Conservation (phyloP, 495 filamentous ascomycete species). For the Penicillium dipodomyicola region DNA sequence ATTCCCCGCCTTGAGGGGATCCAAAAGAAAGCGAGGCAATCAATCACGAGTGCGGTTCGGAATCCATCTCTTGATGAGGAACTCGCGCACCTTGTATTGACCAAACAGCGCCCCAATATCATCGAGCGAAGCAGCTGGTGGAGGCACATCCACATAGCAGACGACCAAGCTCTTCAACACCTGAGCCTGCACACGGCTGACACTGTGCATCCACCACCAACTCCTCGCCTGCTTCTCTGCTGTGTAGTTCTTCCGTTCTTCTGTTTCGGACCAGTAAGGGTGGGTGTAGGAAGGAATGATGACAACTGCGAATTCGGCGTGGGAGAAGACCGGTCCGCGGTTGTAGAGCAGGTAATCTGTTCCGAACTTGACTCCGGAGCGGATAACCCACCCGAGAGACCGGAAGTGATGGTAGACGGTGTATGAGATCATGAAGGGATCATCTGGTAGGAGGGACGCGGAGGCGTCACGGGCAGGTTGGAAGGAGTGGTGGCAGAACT, state of each 20-base stretch:
- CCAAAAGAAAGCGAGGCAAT: slow-evolving; percentile 42
- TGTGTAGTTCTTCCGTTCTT: slow-evolving; percentile 46
- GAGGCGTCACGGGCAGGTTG: slow-evolving; percentile 54
- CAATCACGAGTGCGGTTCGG: slow-evolving; percentile 74
- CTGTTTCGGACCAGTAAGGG: slow-evolving; percentile 63
- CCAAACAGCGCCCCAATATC: slow-evolving; percentile 63
- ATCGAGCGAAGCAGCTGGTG: slow-evolving; percentile 48
- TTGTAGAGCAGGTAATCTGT: slow-evolving; percentile 93
- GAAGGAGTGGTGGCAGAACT: slow-evolving; percentile 67
- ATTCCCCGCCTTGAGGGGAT: background rate
- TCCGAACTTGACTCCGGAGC: slow-evolving; percentile 90
- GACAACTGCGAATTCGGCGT: slow-evolving; percentile 87
- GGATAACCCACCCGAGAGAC: slow-evolving; percentile 93
- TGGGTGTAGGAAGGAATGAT: slow-evolving; percentile 80
- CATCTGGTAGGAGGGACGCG: slow-evolving; percentile 57
- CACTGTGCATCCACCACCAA: slow-evolving; percentile 92
- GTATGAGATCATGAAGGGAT: slow-evolving; percentile 84
- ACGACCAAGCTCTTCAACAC: slow-evolving; percentile 86
- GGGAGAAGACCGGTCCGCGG: slow-evolving; percentile 89
- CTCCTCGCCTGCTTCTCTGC: slow-evolving; percentile 51
- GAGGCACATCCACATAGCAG: slow-evolving; percentile 87
- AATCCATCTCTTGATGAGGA: slow-evolving; percentile 77
- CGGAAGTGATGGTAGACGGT: slow-evolving; percentile 94
- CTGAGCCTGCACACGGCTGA: slow-evolving; percentile 86
- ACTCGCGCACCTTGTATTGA: slow-evolving; percentile 77